Evolutionary conservation across 495 filamentous ascomycete genomes (phyloP), one percentile per base, ranked within the genome.

Genomic region (Penicillium alfredii): DNA sequence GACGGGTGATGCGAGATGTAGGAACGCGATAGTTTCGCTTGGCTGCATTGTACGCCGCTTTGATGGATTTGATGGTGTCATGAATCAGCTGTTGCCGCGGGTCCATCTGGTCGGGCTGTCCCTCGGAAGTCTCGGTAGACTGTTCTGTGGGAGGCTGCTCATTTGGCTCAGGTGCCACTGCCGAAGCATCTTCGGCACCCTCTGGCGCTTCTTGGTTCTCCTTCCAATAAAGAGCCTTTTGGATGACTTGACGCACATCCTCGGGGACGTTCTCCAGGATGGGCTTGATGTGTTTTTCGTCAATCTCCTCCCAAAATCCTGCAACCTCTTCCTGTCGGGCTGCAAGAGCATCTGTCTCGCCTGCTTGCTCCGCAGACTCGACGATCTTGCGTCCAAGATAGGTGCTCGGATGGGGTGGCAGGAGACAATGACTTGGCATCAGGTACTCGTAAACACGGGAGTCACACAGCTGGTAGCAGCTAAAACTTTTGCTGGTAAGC

Each of bases 391-490:
- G 83, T 10, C 84, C 88, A 13, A 98, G 67, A 46, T 74, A 93
- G 33, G 82, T 93, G 23, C 78, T 77, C 1, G 88, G 90, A 47
- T 96, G 88, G 4, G 92, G 93, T 18, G 92, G 93, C 25, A 98
- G 63, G 36, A 97, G 88, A 35, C 80, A 82, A 56, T 94, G 83
- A 16, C 82, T 87, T 6, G 92, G 92, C 58, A 98, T 85, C 24
- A 98, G 69, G 53, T 97, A 98, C 55, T 98, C 92, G 61, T 98
- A 98, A 58, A 87, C 86, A 35, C 92, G 76, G 8, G 86, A 94
- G 52, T 97, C 92, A 53, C 89, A 95, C 25, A 85, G 71, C 48
- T 92, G 81, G 56, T 98, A 97, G 58, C 81, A 84, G 58, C 81
- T 94, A 69, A 97, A 98, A 35, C 79, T 71, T 36, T 82, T 84